Evolutionary conservation across 2,329 filamentous ascomycete species (phyloP), one percentile per base, ranked within the genome.

Genomic region (Fonsecaea monophora): DNA sequence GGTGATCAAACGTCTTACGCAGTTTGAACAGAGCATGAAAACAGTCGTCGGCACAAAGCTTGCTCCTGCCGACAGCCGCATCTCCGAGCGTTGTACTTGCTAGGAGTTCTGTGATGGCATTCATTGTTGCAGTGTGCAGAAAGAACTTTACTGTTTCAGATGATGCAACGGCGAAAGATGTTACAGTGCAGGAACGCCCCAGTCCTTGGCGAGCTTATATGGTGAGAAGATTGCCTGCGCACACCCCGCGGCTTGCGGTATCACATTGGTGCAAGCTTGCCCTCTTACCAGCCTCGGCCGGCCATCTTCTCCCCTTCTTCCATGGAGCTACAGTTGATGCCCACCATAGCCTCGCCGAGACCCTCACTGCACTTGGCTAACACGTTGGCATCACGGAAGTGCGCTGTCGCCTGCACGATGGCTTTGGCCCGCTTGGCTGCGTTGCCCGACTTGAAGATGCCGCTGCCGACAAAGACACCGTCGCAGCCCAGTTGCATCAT

Each of bases 401-500:
- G 92, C 7, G 94, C 97, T 0, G 92, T 92, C 30, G 95, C 95
- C 77, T 94, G 90, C 61, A 99, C 95, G 75, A 99, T 98, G 42
- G 95, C 95, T 83, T 90, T 92, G 13, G 95, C 95, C 67, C 95
- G 85, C 88, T 94, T 92, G 53, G 90, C 88, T 21, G 95, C 91
- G 79, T 98, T 90, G 18, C 94, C 94, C 4, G 89, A 92, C 87
- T 98, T 98, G 87, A 99, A 99, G 80, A 98, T 98, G 34, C 95
- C 95, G 65, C 89, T 92, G 34, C 95, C 95, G 42, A 99, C 95
- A 77, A 99, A 99, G 40, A 99, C 95, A 66, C 95, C 95, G 76
- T 99, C 95, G 77, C 95, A 98, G 68, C 95, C 95, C 71, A 99
- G 84, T 85, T 98, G 94, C 95, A 99, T 99, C 94, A 99, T 92